Conservation (phyloP, 345 rosid genomes). For the Cardamine occulta region DNA sequence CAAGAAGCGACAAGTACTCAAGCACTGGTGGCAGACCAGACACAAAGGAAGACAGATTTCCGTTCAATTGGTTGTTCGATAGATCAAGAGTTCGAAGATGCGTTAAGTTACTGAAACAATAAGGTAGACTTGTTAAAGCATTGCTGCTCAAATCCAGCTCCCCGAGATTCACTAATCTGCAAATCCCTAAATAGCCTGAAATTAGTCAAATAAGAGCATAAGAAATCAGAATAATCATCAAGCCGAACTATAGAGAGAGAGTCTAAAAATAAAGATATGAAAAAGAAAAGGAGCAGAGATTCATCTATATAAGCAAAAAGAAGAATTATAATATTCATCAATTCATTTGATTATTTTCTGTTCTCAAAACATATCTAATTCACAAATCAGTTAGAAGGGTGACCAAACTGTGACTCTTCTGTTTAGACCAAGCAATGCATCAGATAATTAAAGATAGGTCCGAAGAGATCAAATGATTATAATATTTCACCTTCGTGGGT, state of each 20-base stretch:
- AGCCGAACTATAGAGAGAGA: background rate
- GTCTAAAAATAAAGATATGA: background rate
- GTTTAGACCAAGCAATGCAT: background rate
- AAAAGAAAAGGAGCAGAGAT: constrained; percentile 1
- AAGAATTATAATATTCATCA: background rate
- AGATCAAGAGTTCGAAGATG: constrained; percentile 40
- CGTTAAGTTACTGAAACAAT: constrained; percentile 23
- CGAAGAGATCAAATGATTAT: background rate
- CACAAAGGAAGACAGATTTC: constrained; percentile 33
- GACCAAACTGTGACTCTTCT: constrained; percentile 15
- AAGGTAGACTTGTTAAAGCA: constrained; percentile 25
- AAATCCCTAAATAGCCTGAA: constrained; percentile 30
- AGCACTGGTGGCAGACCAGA: constrained; percentile 21
- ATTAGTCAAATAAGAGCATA: constrained; percentile 6
- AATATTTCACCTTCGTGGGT: constrained; percentile 31
- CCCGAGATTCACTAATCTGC: constrained; percentile 29
- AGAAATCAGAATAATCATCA: constrained; percentile 24
- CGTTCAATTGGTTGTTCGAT: constrained; percentile 32
- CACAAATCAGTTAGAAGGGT: background rate
- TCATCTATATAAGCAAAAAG: background rate
- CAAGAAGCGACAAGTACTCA: constrained; percentile 33
- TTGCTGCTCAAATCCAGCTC: constrained; percentile 41
- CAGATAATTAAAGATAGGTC: background rate
- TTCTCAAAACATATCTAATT: background rate
- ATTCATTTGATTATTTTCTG: constrained; percentile 2